These are phyloP conservation scores for Lasiosphaeris hirsuta DNA, from an alignment of 495 filamentous ascomycete genomes.

Conservation along the genomic window DNA sequence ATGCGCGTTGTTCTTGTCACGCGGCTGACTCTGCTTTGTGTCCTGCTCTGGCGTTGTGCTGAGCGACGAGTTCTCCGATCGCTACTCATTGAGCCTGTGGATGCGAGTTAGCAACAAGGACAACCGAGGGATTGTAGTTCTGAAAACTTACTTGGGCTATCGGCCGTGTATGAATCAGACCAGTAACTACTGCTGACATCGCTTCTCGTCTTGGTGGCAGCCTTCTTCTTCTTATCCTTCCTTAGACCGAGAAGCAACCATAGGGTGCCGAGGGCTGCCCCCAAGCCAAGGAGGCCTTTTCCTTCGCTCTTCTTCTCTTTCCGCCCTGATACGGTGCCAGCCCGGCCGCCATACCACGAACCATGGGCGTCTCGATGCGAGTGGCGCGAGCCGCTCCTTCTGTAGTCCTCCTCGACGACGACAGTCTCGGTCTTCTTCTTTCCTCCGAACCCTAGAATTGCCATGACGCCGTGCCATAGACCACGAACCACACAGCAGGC, in stretches of 20 bases:
- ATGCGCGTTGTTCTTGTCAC: constrained; percentile 30
- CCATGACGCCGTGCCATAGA: constrained; percentile 60
- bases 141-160: constrained; percentile 49
- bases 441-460: constrained; percentile 60
- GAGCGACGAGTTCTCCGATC: constrained; percentile 31
- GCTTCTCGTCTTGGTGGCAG: constrained; percentile 42
- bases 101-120: constrained; percentile 10
- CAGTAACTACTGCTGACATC: constrained; percentile 49
- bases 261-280: constrained; percentile 62
- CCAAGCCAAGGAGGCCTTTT: constrained; percentile 53
- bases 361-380: constrained; percentile 42
- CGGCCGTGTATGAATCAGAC: constrained; percentile 42
- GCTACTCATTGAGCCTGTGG: constrained; percentile 41
- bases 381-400: constrained; percentile 44
- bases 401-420: constrained; percentile 66
- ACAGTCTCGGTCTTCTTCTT: constrained; percentile 53
- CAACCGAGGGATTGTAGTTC: constrained; percentile 16
- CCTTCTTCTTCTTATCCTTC: constrained; percentile 54
- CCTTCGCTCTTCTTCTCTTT: constrained; percentile 53
- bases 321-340: constrained; percentile 49
- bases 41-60: constrained; percentile 19
- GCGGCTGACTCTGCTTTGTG: constrained; percentile 26
- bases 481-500: constrained; percentile 70
- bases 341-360: constrained; percentile 63
- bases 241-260: constrained; percentile 74